These are phyloP conservation scores for Backusella circina DNA, from an alignment of 192 early-diverging fungal species.

Conservation along the genomic window DNA sequence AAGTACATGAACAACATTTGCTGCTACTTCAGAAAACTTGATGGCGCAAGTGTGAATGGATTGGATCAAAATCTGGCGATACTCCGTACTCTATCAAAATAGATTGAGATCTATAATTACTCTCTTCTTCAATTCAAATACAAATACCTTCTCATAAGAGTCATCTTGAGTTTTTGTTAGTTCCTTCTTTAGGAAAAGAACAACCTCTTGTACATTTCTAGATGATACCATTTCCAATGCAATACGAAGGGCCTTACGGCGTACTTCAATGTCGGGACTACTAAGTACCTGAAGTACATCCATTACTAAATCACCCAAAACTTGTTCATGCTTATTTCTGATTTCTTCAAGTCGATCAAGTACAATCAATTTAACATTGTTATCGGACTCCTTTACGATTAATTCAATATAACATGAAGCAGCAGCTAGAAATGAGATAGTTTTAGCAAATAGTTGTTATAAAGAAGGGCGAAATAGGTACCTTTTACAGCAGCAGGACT, in stretches of 20 bases:
- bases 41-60: constrained; percentile 95
- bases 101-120: constrained; percentile 36
- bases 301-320: constrained; percentile 91
- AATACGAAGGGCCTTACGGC: constrained; percentile 81
- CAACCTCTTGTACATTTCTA: constrained; percentile 91
- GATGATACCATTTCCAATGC: constrained; percentile 87
- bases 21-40: constrained; percentile 93
- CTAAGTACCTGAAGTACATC: constrained; percentile 89
- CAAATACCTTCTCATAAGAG: constrained; percentile 76
- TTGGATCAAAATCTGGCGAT: constrained; percentile 92
- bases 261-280: constrained; percentile 91
- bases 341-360: constrained; percentile 87
- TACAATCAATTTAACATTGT: constrained; percentile 97
- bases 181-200: constrained; percentile 93
- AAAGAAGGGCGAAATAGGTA: constrained; percentile 14
- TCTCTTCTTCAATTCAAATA: not conserved
- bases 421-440: constrained; percentile 53
- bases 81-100: constrained; percentile 90
- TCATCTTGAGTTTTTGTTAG: constrained; percentile 87
- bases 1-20: constrained; percentile 90
- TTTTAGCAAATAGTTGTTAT: not conserved
- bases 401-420: constrained; percentile 90
- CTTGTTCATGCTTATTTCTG: constrained; percentile 81
- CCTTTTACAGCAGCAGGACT: constrained; percentile 91
- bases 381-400: constrained; percentile 90